Evolutionary conservation across 805 yeast genomes (phyloP).

Genomic region (Pichia ethanolica): DNA sequence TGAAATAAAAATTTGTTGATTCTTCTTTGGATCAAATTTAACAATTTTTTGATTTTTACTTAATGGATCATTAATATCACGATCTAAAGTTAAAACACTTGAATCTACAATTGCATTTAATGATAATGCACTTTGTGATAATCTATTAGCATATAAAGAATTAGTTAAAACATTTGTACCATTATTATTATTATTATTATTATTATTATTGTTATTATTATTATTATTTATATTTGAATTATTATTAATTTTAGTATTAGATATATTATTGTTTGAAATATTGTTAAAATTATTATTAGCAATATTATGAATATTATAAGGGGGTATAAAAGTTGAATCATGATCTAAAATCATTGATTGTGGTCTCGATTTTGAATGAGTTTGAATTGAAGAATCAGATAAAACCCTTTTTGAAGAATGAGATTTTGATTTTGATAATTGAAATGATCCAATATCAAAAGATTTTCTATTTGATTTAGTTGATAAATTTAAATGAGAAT

Average conservation of each 20-base stretch:
- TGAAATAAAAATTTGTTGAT: too few species aligned
- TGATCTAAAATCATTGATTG: background rate
- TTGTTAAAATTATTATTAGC: background rate
- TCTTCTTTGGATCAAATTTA: too few species aligned
- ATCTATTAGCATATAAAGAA: background rate
- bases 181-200: background rate
- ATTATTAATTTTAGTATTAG: background rate
- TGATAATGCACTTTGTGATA: background rate
- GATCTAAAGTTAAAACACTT: background rate
- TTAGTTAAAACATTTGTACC: background rate
- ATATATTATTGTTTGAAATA: background rate
- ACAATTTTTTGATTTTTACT: too few species aligned
- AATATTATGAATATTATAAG: background rate
- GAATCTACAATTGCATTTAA: background rate
- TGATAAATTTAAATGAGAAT: background rate
- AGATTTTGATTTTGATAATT: background rate
- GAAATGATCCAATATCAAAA: background rate
- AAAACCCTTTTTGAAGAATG: background rate
- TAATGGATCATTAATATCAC: background rate
- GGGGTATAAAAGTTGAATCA: background rate
- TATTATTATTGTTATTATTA: background rate
- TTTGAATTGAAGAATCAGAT: conserved; percentile 6
- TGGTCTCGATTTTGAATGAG: conserved; percentile 5
- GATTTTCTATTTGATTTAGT: background rate
- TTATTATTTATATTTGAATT: background rate